Conservation (phyloP, 2,329 filamentous ascomycete species). For the Exserohilum turcica region DNA sequence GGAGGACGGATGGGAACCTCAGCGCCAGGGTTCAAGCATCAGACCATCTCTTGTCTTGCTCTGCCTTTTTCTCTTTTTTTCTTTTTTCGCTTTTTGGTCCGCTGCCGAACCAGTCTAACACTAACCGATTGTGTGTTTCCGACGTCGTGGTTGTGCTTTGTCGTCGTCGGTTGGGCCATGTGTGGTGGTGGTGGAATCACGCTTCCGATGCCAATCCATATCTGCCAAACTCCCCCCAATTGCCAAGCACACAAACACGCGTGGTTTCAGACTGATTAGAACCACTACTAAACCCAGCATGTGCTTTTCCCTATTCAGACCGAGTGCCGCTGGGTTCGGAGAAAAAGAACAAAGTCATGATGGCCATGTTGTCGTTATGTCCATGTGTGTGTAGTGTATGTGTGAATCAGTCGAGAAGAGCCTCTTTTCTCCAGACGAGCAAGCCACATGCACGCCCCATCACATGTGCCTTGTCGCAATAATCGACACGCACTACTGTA, state of each 20-base stretch:
- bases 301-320: slow-evolving; percentile 1
- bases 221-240: slow-evolving; percentile 1
- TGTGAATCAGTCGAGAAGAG: slow-evolving; percentile 2
- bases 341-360: slow-evolving; percentile 16
- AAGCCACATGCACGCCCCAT: not conserved
- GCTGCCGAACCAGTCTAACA: slow-evolving; percentile 3
- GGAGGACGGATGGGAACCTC: not conserved
- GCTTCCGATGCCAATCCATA: slow-evolving; percentile 1
- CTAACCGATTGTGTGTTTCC: slow-evolving; percentile 15
- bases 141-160: slow-evolving; percentile 13
- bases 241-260: slow-evolving; percentile 2
- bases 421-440: slow-evolving; percentile 1
- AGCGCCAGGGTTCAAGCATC: slow-evolving; percentile 13
- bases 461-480: slow-evolving; percentile 7
- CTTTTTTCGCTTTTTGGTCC: slow-evolving; percentile 10
- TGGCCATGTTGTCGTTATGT: slow-evolving; percentile 5
- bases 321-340: slow-evolving; percentile 7
- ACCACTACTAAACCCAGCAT: slow-evolving; percentile 2
- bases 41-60: slow-evolving; percentile 17
- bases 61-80: not conserved
- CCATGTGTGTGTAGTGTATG: not conserved
- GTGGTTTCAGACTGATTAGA: slow-evolving; percentile 15
- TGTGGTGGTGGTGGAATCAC: no score
- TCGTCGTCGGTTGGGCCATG: no score
- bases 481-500: not conserved